Conservation (phyloP, 441 rosid genomes). For the Macaranga tanarius region DNA sequence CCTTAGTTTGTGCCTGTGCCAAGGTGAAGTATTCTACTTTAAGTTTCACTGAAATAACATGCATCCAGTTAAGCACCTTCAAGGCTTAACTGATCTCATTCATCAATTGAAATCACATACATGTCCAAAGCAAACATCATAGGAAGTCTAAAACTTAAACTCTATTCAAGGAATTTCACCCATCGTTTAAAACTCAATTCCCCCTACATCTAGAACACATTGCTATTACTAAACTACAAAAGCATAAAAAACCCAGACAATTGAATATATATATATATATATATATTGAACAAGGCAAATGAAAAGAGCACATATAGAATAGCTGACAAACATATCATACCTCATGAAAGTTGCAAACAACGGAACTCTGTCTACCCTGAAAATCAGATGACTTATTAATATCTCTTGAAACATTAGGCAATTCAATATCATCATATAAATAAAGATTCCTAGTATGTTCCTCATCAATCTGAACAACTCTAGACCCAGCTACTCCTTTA, state of each 20-base stretch:
- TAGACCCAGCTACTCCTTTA: constrained; percentile 55
- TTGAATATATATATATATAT: too few relatives aligned
- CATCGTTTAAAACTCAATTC: background rate
- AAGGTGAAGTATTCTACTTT: background rate
- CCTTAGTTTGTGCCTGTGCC: background rate
- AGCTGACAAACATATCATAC: constrained; percentile 24
- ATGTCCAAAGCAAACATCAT: background rate
- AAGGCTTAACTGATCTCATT: background rate
- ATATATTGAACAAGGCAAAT: background rate
- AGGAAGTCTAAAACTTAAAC: background rate
- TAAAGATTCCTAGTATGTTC: constrained; percentile 50
- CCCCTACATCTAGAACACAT: background rate
- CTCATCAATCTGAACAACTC: constrained; percentile 57
- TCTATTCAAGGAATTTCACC: background rate
- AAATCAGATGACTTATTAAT: constrained; percentile 37
- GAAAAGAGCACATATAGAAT: background rate
- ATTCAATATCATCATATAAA: constrained; percentile 37
- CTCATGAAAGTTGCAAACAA: constrained; percentile 48
- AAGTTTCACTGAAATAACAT: background rate
- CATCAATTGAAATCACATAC: background rate
- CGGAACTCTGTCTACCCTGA: constrained; percentile 44
- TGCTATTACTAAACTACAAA: background rate
- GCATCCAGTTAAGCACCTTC: background rate
- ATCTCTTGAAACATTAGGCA: constrained; percentile 58
- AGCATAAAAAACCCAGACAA: background rate